Percentiles rank a stretch among this genome's conserved stretches.
These are phyloP conservation scores for Penicillium griseofulvum DNA, from an alignment of 2,329 filamentous ascomycete genomes.

Conservation along the genomic window DNA sequence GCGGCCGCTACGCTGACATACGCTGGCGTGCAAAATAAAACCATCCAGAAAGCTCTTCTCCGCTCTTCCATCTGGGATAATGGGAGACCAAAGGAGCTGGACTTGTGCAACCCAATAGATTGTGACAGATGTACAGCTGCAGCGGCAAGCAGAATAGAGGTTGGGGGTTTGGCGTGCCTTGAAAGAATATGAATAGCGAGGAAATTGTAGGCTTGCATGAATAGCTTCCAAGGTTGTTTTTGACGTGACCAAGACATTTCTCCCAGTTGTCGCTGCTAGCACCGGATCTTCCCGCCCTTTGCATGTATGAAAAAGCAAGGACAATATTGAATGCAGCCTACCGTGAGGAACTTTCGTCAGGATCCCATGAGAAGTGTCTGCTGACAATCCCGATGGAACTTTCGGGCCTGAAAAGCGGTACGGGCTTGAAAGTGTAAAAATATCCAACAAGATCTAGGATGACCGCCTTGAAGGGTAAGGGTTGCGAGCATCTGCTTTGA, in stretches of 20 bases:
- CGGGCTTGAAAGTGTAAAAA: slow-evolving; percentile 11
- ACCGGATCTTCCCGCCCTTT: slow-evolving; percentile 9
- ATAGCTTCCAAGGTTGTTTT: slow-evolving; percentile 22
- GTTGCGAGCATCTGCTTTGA: slow-evolving; percentile 11
- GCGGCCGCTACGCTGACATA: slow-evolving; percentile 19
- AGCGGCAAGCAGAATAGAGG: slow-evolving; percentile 21
- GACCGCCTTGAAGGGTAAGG: slow-evolving; percentile 8
- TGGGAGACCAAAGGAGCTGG: slow-evolving; percentile 10
- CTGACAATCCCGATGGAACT: slow-evolving; percentile 11
- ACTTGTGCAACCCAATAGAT: slow-evolving; percentile 23
- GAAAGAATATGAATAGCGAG: slow-evolving; percentile 24
- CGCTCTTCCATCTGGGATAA: slow-evolving; percentile 15
- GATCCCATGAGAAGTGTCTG: slow-evolving; percentile 20
- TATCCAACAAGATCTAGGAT: slow-evolving; percentile 14
- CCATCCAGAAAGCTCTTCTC: slow-evolving; percentile 21
- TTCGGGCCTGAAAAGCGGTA: slow-evolving; percentile 13
- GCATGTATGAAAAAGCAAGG: slow-evolving; percentile 19
- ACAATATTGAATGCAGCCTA: slow-evolving; percentile 22
- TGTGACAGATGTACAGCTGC: slow-evolving; percentile 22
- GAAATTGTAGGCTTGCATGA: slow-evolving; percentile 17
- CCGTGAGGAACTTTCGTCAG: slow-evolving; percentile 19
- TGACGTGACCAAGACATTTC: slow-evolving; percentile 18
- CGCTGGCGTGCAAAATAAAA: slow-evolving; percentile 26
- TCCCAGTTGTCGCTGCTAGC: slow-evolving; percentile 14
- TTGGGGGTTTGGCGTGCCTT: slow-evolving; percentile 24